These are phyloP conservation scores for Neckera pumila DNA, from an alignment of 225 moss, liverwort and hornwort species.

Conservation along the genomic window DNA sequence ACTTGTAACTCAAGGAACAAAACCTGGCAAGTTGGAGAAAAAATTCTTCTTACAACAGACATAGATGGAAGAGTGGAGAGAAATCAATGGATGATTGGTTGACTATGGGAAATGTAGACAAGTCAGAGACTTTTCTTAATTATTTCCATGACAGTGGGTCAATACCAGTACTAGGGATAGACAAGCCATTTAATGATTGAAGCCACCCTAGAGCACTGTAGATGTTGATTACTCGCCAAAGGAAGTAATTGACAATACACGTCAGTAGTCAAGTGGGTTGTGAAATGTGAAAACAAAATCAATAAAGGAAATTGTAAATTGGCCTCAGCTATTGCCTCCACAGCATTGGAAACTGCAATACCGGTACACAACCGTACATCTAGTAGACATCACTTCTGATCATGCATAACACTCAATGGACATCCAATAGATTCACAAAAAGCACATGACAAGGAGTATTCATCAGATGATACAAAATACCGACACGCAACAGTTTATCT, in stretches of 20 bases:
- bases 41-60: not conserved
- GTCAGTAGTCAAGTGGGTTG: not conserved
- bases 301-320: slow-evolving; percentile 10
- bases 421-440: not conserved
- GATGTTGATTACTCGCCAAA: not conserved
- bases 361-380: not conserved
- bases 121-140: not conserved
- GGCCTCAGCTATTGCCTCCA: not conserved
- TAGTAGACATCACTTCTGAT: not conserved
- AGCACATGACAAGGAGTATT: not conserved
- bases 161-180: not conserved
- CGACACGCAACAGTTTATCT: not conserved
- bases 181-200: not conserved
- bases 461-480: not conserved
- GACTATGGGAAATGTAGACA: not conserved
- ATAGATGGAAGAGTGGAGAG: not conserved
- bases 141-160: not conserved
- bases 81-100: not conserved
- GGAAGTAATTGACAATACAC: not conserved
- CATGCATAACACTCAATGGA: not conserved
- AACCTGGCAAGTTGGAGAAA: not conserved
- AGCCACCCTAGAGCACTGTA: not conserved
- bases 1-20: not conserved
- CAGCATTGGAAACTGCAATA: not conserved
- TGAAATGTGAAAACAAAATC: not conserved